phyloP scores from a whole-genome alignment of 371 early-diverging fungal species.

The Blastocladiella emersonii region DNA sequence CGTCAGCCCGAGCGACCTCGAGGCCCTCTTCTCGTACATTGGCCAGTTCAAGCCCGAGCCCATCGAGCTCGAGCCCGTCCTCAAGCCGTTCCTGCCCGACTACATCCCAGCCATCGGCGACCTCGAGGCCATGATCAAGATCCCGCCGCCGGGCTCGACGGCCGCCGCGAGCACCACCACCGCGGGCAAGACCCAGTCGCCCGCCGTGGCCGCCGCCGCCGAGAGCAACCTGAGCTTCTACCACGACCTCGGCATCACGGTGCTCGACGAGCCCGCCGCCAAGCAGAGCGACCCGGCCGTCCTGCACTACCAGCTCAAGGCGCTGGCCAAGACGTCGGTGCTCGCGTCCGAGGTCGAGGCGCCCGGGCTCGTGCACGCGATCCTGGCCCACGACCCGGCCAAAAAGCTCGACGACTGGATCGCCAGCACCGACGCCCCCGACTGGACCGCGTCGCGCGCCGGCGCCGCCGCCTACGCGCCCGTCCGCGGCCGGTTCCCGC shows the following conservation, averaged over 20 bases:
- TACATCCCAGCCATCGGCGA: conserved; percentile 39
- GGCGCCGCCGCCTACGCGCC: background rate
- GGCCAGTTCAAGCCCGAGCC: conserved; percentile 25
- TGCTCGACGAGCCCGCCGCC: conserved; percentile 32
- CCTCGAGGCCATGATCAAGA: conserved; percentile 40
- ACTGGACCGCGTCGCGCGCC: background rate
- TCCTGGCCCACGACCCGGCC: background rate
- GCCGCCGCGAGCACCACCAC: conserved; percentile 19
- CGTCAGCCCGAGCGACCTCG: conserved; percentile 11
- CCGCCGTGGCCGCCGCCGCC: background rate
- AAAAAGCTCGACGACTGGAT: background rate
- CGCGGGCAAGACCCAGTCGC: background rate
- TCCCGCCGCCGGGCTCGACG: conserved; percentile 6
- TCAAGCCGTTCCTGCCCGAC: conserved; percentile 35
- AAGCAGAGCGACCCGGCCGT: conserved; percentile 32
- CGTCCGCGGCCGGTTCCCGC: background rate
- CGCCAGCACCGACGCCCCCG: background rate
- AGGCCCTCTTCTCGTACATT: conserved; percentile 29
- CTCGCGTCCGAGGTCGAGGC: conserved; percentile 14
- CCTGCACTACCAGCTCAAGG: conserved; percentile 26
- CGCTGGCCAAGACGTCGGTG: conserved; percentile 18
- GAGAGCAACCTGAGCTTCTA: conserved; percentile 15
- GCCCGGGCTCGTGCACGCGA: background rate
- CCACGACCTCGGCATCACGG: conserved; percentile 25
- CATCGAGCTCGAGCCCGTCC: conserved; percentile 23